Percentiles rank a stretch among this genome's conserved stretches.
Conservation (phyloP, 768 basidiomycete genomes). For the Amylocystis lapponica region DNA sequence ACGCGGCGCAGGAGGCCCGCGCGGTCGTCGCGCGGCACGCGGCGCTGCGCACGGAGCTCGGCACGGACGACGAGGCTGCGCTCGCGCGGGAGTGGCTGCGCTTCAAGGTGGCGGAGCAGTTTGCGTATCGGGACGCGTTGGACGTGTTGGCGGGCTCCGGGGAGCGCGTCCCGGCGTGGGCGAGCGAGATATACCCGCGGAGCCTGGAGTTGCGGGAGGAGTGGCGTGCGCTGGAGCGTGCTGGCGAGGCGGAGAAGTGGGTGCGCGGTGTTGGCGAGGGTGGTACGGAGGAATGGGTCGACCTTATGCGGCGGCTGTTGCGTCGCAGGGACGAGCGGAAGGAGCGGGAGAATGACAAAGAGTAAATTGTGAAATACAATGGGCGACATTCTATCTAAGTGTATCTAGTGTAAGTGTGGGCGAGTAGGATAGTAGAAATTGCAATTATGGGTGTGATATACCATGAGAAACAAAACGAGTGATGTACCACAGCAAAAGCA, state of each 20-base stretch:
- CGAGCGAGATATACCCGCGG: conserved; percentile 45
- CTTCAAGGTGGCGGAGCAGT: conserved; percentile 50
- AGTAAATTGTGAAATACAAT: not conserved
- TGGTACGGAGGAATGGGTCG: conserved; percentile 66
- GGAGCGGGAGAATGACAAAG: conserved; percentile 3
- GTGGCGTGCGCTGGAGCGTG: conserved; percentile 54
- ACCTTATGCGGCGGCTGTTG: conserved; percentile 34
- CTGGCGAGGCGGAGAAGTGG: conserved; percentile 55
- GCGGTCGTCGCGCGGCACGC: conserved; percentile 47
- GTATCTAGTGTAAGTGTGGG: not conserved
- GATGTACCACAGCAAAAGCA: not conserved
- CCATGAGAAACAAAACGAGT: not conserved
- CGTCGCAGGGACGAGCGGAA: conserved; percentile 23
- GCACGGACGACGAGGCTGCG: conserved; percentile 28
- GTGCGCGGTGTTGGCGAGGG: conserved; percentile 58
- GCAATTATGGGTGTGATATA: not conserved
- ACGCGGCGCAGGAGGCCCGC: conserved; percentile 40
- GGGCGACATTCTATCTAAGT: not conserved
- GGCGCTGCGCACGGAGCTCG: conserved; percentile 27
- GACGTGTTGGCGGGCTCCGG: conserved; percentile 36
- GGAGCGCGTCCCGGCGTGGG: conserved; percentile 48
- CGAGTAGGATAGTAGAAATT: not conserved
- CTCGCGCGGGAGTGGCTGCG: conserved; percentile 56
- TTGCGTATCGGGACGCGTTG: conserved; percentile 60
- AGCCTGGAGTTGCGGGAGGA: conserved; percentile 43